Base-by-base conservation (phyloP, 2,329 filamentous ascomycete species). In the Alternaria panax region DNA sequence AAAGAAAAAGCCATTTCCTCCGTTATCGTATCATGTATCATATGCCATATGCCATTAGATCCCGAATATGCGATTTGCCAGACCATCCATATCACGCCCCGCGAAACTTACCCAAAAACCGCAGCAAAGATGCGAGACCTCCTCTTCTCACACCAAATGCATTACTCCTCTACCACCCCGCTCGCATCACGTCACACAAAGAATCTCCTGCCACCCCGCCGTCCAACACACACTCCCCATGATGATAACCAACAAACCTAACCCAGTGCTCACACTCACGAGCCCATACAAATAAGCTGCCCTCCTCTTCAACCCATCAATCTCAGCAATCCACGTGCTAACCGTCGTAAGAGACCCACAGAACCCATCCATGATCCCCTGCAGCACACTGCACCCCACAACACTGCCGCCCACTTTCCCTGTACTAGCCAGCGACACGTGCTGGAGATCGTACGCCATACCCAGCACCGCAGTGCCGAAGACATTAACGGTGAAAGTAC, bases 401-500 rank as follows among this genome's bases (percentile, higher is more conserved):
- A 74, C 34, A 0, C 80, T 77, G 0, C 80, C 81, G 8, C 81
- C 81, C 3, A 73, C 68, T 2, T 75, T 30, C 0, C 73, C 76
- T 0, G 83, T 85, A 0, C 83, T 84, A 7, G 76, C 68, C 1
- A 81, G 75, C n/a, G 66, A 59, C 1, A 86, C 81, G 70, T 92
- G 92, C 64, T 92, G 91, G 51, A 97, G 80, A 71, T 96, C 91
- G 81, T 87, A 96, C 28, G 88, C 86, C 84, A 92, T 88, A 14
- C 87, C 93, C 50, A 96, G 77, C 16, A 97, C 78, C 0, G 85
- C 85, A 0, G 92, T 93, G 5, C 93, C 94, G 14, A 90, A 75
- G 5, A 96, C 82, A 71, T 98, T 98, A 27, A 90, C 92, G 0
- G 81, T 79, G 69, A 97, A 97, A 0, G 94, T 98, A 2, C 94